Evolutionary conservation across 1,284 basidiomycete genomes (phyloP).

Genomic region (Lignosus rhinocerotis): DNA sequence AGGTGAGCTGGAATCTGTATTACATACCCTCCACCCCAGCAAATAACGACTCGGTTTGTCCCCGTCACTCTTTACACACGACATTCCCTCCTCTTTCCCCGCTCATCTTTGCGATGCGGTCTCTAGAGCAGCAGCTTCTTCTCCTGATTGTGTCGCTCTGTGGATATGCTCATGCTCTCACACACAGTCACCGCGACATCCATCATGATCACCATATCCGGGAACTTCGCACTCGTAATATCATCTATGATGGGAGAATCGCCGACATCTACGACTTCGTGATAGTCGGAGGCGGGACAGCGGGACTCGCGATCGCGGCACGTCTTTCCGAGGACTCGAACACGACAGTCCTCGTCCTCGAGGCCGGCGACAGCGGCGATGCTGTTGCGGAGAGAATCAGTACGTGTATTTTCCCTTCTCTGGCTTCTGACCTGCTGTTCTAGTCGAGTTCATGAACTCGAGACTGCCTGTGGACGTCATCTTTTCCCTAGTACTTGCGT

Average conservation of each 20-base stretch:
- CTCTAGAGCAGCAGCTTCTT: slow-evolving; percentile 24
- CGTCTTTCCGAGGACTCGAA: slow-evolving; percentile 71
- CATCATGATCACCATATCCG: slow-evolving; percentile 24
- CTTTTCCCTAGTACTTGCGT: too few species aligned
- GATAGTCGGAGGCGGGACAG: slow-evolving; percentile 67
- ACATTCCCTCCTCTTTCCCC: slow-evolving; percentile 1
- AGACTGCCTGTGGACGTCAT: too few species aligned
- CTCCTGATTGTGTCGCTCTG: slow-evolving; percentile 30
- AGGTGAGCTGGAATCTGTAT: too few species aligned
- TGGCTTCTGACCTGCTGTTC: neutral
- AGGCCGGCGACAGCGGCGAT: slow-evolving; percentile 66
- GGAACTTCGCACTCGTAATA: slow-evolving; percentile 37
- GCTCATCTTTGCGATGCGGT: slow-evolving; percentile 25
- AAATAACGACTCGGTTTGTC: slow-evolving; percentile 1
- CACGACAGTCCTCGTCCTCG: slow-evolving; percentile 71
- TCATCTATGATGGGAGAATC: slow-evolving; percentile 40
- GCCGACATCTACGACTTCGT: slow-evolving; percentile 55
- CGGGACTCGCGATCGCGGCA: slow-evolving; percentile 71
- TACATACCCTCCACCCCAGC: neutral
- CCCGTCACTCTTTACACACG: neutral
- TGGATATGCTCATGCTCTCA: slow-evolving; percentile 17
- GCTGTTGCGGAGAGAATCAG: slow-evolving; percentile 42
- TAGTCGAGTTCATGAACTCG: too few species aligned
- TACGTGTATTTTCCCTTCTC: slow-evolving; percentile 24
- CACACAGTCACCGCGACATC: slow-evolving; percentile 26